Conservation (phyloP, 2,329 filamentous ascomycete genomes). For the Penicillium sp. region DNA sequence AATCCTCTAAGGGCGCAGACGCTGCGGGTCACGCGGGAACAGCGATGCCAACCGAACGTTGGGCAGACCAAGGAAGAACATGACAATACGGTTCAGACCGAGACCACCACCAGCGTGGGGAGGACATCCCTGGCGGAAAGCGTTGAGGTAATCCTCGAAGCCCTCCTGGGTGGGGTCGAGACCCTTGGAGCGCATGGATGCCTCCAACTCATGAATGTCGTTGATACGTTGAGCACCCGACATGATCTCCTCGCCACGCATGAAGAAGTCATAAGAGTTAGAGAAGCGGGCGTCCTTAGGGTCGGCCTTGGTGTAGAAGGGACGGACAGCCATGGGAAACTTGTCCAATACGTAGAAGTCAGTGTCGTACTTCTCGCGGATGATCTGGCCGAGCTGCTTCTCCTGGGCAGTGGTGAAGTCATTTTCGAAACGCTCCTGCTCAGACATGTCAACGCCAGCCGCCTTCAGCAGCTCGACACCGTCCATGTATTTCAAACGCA, state of each 20-base stretch:
- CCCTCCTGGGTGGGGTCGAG: conserved; percentile 60
- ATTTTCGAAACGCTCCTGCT: conserved; percentile 50
- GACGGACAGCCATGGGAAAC: conserved; percentile 83
- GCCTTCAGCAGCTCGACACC: conserved; percentile 50
- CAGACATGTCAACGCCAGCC: conserved; percentile 51
- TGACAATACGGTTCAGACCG: conserved; percentile 65
- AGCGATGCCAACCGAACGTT: conserved; percentile 62
- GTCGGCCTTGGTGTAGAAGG: conserved; percentile 88
- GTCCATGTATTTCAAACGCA: conserved; percentile 52
- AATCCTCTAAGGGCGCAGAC: conserved; percentile 42
- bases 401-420: conserved; percentile 51
- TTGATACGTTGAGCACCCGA: conserved; percentile 67
- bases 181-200: conserved; percentile 59
- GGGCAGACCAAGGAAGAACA: conserved; percentile 65
- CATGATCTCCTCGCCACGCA: conserved; percentile 69
- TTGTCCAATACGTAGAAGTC: conserved; percentile 98
- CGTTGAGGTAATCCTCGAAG: conserved; percentile 63
- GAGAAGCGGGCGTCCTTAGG: conserved; percentile 64
- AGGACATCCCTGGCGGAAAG: conserved; percentile 64
- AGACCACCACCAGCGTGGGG: conserved; percentile 66
- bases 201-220: conserved; percentile 57
- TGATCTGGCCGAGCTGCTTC: conserved; percentile 75
- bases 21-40: conserved; percentile 64
- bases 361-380: conserved; percentile 84
- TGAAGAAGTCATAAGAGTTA: conserved; percentile 70